A percentile compares a stretch with the other conserved stretches of the same genome.
phyloP scores from a whole-genome alignment of 768 basidiomycete genomes.

The Rhodotorula graminis region DNA sequence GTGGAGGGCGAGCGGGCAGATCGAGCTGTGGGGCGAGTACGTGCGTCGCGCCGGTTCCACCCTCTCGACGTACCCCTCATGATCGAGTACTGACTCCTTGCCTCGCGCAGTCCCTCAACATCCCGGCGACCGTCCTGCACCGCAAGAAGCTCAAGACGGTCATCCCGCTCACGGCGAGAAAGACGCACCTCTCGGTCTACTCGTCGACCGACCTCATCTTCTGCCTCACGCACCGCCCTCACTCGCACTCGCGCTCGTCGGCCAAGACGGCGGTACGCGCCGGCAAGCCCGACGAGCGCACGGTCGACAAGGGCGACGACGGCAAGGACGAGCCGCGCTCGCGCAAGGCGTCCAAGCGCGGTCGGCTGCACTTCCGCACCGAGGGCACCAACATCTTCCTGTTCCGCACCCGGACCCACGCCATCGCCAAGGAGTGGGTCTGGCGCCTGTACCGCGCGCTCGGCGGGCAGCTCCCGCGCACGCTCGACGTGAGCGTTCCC shows the following conservation, averaged over 20 bases:
- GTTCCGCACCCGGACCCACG: conserved; percentile 72
- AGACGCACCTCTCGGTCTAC: conserved; percentile 73
- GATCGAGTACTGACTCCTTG: conserved; percentile 21
- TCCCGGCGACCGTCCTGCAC: conserved; percentile 63
- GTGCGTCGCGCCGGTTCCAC: conserved; percentile 48
- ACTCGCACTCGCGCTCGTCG: conserved; percentile 48
- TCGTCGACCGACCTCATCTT: conserved; percentile 82
- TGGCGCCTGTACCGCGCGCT: conserved; percentile 78
- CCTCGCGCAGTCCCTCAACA: conserved; percentile 51
- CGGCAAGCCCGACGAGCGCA: not conserved
- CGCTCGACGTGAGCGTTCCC: conserved; percentile 71
- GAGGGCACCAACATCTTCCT: conserved; percentile 78
- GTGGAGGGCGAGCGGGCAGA: conserved; percentile 66
- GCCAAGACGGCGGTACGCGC: not conserved
- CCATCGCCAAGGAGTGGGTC: conserved; percentile 78
- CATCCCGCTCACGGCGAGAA: conserved; percentile 62
- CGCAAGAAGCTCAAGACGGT: conserved; percentile 74
- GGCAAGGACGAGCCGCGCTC: conserved; percentile 38
- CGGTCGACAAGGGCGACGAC: not conserved
- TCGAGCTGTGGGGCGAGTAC: conserved; percentile 82
- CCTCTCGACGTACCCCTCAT: not conserved
- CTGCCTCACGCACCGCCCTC: conserved; percentile 49
- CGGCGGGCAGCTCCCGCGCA: conserved; percentile 65
- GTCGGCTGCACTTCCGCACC: conserved; percentile 54
- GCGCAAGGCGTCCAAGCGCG: conserved; percentile 46